Conservation (phyloP, 495 filamentous ascomycete genomes). For the Aspergillus indologenus region DNA sequence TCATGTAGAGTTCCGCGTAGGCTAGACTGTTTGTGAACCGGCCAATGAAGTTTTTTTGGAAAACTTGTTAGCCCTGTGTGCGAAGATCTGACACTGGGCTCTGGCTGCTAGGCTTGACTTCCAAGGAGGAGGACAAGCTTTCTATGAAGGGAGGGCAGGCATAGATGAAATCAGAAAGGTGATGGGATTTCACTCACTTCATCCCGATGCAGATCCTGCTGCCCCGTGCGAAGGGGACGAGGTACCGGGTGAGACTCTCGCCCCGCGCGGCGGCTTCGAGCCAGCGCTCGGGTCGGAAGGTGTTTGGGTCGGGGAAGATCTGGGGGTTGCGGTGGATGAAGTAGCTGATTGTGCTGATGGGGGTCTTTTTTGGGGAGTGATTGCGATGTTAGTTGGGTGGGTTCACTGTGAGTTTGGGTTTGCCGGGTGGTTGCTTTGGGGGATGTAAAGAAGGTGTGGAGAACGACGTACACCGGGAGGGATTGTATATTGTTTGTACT, state of each 20-base stretch:
- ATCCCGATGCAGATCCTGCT: constrained; percentile 27
- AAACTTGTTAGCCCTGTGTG: too few relatives aligned
- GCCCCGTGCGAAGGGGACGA: constrained; percentile 28
- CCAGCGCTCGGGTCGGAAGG: constrained; percentile 47
- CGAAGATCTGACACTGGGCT: too few relatives aligned
- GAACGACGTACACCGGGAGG: constrained; percentile 17
- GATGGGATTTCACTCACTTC: constrained; percentile 29
- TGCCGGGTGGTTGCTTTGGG: constrained; percentile 15
- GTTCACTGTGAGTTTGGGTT: neutral
- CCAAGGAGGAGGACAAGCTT: neutral
- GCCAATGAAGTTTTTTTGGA: too few relatives aligned
- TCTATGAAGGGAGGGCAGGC: too few relatives aligned
- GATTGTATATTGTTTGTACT: constrained; percentile 30
- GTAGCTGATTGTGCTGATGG: constrained; percentile 39
- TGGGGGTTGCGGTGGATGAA: constrained; percentile 39
- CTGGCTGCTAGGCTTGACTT: too few relatives aligned
- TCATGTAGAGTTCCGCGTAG: constrained; percentile 6
- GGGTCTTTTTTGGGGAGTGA: constrained; percentile 21
- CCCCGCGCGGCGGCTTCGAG: constrained; percentile 24
- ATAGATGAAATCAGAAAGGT: too few relatives aligned
- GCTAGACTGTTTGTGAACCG: constrained; percentile 3
- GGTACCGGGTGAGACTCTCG: constrained; percentile 18
- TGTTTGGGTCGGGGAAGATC: constrained; percentile 38
- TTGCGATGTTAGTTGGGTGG: too few relatives aligned
- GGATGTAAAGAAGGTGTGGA: too few relatives aligned